phyloP scores from a whole-genome alignment of 2,329 filamentous ascomycete species.

The Diplodia corticola region DNA sequence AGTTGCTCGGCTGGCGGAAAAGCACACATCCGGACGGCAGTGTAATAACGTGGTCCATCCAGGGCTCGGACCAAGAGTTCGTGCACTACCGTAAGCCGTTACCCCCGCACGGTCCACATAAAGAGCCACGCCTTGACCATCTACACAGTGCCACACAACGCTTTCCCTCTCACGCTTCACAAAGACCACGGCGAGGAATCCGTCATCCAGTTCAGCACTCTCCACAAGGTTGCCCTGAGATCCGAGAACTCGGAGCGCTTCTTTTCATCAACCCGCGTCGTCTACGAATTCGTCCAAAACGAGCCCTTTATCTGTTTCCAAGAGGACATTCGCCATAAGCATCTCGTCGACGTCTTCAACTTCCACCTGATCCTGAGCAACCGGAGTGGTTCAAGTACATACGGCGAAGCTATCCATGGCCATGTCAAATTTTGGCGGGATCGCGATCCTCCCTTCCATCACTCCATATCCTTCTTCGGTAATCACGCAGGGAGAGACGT shows the following conservation, averaged over 20 bases:
- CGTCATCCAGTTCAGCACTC: slow-evolving; percentile 6
- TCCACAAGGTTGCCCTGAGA: slow-evolving; percentile 1
- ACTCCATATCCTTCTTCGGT: slow-evolving; percentile 17
- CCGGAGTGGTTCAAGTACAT: slow-evolving; percentile 1
- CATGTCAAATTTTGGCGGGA: slow-evolving; percentile 14
- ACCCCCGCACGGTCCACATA: no score
- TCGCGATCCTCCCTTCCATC: slow-evolving; percentile 10
- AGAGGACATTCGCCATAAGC: slow-evolving; percentile 10
- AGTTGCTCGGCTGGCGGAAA: neutral
- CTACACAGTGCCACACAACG: neutral
- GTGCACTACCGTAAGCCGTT: slow-evolving; percentile 6
- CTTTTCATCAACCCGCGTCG: slow-evolving; percentile 1
- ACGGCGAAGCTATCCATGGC: slow-evolving; percentile 13
- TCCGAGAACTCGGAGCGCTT: slow-evolving; percentile 1
- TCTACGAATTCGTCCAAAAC: slow-evolving; percentile 9
- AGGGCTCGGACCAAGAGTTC: neutral
- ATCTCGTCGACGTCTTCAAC: slow-evolving; percentile 1
- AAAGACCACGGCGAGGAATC: slow-evolving; percentile 1
- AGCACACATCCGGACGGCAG: slow-evolving; percentile 1
- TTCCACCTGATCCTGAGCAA: slow-evolving; percentile 4
- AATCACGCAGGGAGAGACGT: neutral
- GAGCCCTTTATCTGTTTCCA: slow-evolving; percentile 8
- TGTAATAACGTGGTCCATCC: slow-evolving; percentile 5
- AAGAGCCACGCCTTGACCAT: neutral
- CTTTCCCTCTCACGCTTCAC: slow-evolving; percentile 7